A percentile compares a stretch with the other conserved stretches of the same genome.
These are phyloP conservation scores for Fusarium chlamydosporum DNA, from an alignment of 2,329 filamentous ascomycete genomes.

Conservation along the genomic window DNA sequence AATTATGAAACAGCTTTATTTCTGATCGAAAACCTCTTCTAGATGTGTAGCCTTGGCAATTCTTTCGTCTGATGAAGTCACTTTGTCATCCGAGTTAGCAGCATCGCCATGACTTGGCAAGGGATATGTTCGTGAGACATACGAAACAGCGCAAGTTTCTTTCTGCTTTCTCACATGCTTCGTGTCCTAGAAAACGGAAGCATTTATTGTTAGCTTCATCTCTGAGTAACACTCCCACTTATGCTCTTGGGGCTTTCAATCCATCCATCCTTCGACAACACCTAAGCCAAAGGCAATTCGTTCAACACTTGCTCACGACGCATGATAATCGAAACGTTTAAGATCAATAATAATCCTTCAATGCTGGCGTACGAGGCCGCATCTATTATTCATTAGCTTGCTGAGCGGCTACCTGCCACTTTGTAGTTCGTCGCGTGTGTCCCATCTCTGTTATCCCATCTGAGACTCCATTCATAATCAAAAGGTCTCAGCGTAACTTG, in stretches of 20 bases:
- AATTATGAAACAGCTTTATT: conserved; percentile 4
- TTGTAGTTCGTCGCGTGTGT: conserved; percentile 29
- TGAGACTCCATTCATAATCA: conserved; percentile 7
- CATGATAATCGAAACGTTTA: not conserved
- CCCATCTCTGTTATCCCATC: conserved; percentile 20
- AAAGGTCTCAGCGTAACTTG: conserved; percentile 19
- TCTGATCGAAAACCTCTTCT: not conserved
- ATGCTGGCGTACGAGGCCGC: conserved; percentile 29
- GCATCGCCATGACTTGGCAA: conserved; percentile 21
- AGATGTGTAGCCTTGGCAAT: not conserved
- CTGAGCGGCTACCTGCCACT: conserved; percentile 29
- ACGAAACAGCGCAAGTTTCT: conserved; percentile 7
- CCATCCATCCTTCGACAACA: not conserved
- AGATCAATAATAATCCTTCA: conserved; percentile 17
- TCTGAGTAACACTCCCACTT: not conserved
- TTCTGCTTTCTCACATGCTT: not conserved
- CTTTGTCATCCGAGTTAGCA: not conserved
- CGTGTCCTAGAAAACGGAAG: not conserved
- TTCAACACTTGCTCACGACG: not conserved
- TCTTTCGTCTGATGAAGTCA: not conserved
- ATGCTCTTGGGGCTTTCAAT: not conserved
- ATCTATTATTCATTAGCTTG: conserved; percentile 51
- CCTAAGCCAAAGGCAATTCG: not conserved
- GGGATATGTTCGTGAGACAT: conserved; percentile 9
- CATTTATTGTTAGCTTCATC: not conserved